A percentile compares a stretch with the other conserved stretches of the same genome.
phyloP scores from a whole-genome alignment of 169 alveolate genomes.

The Plasmodium gallinaceum region DNA sequence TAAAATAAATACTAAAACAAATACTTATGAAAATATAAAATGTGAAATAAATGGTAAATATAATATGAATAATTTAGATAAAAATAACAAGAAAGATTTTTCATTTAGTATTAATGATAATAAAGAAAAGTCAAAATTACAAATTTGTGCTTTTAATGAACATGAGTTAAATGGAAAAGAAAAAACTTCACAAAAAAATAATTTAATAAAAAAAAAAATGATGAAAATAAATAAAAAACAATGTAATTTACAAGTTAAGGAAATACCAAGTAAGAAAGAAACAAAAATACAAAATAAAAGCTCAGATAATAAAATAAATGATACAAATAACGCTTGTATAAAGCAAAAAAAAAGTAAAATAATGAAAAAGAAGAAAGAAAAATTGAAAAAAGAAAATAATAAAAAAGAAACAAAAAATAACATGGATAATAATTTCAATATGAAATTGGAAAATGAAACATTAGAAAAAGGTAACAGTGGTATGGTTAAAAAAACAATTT shows the following conservation, averaged over 20 bases:
- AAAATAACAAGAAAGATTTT: constrained; percentile 3
- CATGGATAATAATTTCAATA: background rate
- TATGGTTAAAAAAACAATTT: constrained; percentile 37
- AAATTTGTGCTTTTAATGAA: constrained; percentile 15
- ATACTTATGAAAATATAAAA: background rate
- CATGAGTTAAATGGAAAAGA: constrained; percentile 13
- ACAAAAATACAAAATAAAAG: no score
- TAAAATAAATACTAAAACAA: background rate
- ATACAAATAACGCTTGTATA: no score
- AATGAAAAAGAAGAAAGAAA: background rate
- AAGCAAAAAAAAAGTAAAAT: no score
- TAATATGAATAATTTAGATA: constrained; percentile 1
- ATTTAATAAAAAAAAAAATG: constrained; percentile 6
- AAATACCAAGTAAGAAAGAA: no score
- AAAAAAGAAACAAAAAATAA: background rate
- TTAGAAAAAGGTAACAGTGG: background rate
- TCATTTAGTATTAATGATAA: constrained; percentile 20
- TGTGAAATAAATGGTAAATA: background rate
- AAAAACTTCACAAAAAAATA: constrained; percentile 17
- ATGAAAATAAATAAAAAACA: no score
- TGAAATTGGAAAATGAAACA: background rate
- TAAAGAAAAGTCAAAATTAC: constrained; percentile 8
- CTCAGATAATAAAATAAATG: no score
- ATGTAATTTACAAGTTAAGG: no score
- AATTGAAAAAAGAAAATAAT: background rate